Evolutionary conservation across 2,329 filamentous ascomycete genomes (phyloP), one percentile per base, ranked within the genome.

Genomic region (Ophiostoma sp.): DNA sequence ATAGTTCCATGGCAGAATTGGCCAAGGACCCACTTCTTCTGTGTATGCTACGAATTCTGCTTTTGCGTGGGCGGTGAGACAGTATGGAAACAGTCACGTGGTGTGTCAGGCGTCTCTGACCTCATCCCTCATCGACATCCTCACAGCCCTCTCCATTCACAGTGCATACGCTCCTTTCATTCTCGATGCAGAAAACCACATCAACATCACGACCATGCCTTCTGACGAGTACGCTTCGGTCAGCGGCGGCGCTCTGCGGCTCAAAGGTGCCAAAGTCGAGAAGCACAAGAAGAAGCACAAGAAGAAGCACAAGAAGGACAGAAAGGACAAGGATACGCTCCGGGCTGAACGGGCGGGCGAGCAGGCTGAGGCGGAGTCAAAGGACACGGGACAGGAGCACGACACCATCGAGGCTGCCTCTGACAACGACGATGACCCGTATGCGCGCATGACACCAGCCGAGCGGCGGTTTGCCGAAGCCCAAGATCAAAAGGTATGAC

Each of bases 401-500:
- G 18, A 36, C 3, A 5, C 16, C 3, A 27, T 9, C 5, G 52
- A 27, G 18, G 18, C 27, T 12, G 55, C 55, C 27, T 36, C 27
- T 12, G 55, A 36, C 36, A 38, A 63, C 60, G 27, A 27, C 27
- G 55, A 65, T 11, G 72, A 73, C 69, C 73, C 72, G 58, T 72
- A 72, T 71, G n/a, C 70, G 14, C 77, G 76, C 70, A 97, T 96
- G 82, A 98, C 94, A 0, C 92, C 96, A 71, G 87, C 93, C 1
- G 92, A 99, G 80, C 83, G 84, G 73, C 84, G 88, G 62, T 87
- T 95, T 74, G 92, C 96, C 73, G 94, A 98, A 79, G 84, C 86
- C 74, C 87, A 89, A 77, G 85, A 87, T 77, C 95, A 92, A 80
- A 86, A 92, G 81, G 91, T 72, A 18, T 49, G 45, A 8, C 4